Conservation (phyloP, 2,329 filamentous ascomycete genomes). For the Trichoderma afroharzianum region DNA sequence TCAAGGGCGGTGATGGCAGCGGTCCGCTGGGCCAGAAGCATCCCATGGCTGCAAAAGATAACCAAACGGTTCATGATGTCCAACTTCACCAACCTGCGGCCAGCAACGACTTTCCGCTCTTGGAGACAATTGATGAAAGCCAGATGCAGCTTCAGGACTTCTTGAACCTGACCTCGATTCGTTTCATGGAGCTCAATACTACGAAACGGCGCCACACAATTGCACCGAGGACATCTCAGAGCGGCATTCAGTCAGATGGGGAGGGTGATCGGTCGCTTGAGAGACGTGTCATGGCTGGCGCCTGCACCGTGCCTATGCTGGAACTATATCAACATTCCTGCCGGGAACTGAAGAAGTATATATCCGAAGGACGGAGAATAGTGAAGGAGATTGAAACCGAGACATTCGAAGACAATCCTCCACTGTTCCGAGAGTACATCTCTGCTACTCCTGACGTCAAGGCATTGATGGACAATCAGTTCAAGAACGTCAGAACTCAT, state of each 20-base stretch:
- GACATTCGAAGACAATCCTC: slow-evolving; percentile 84
- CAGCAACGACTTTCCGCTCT: slow-evolving; percentile 40
- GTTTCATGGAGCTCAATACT: slow-evolving; percentile 97
- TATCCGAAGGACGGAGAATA: slow-evolving; percentile 84
- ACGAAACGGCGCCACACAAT: slow-evolving; percentile 88
- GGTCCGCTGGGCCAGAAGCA: slow-evolving; percentile 56
- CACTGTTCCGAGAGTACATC: slow-evolving; percentile 88
- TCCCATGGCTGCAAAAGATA: slow-evolving; percentile 52
- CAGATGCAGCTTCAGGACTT: slow-evolving; percentile 86
- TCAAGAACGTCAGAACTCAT: slow-evolving; percentile 95
- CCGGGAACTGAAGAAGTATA: slow-evolving; percentile 93
- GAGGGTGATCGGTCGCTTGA: slow-evolving; percentile 61
- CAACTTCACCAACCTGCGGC: slow-evolving; percentile 41
- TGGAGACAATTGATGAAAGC: slow-evolving; percentile 50
- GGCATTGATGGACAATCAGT: slow-evolving; percentile 87
- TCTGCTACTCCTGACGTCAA: slow-evolving; percentile 80
- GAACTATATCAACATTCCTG: slow-evolving; percentile 95
- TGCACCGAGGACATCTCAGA: slow-evolving; percentile 50
- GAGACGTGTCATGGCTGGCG: slow-evolving; percentile 79
- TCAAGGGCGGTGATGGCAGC: slow-evolving; percentile 40
- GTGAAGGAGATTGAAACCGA: slow-evolving; percentile 88
- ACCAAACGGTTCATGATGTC: slow-evolving; percentile 43
- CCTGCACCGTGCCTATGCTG: slow-evolving; percentile 87
- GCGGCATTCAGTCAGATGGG: slow-evolving; percentile 38
- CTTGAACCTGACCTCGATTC: slow-evolving; percentile 89